Base-by-base conservation (phyloP, 768 basidiomycete species). In the Hygrocybe punicea region DNA sequence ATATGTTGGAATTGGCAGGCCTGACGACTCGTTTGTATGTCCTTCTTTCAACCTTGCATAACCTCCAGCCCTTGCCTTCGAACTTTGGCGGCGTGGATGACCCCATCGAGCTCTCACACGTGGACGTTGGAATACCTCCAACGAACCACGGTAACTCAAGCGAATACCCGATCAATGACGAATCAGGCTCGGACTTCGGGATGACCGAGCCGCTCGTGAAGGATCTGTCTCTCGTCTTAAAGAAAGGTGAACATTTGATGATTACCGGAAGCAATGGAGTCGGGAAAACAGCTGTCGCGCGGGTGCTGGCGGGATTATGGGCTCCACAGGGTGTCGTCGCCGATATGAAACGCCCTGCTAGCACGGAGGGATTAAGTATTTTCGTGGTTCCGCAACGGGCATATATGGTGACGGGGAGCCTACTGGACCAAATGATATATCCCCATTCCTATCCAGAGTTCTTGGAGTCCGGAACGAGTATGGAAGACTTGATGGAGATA, bases 381-480 rank as follows among this genome's bases (percentile, higher is more conserved):
- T 86, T 91, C 59, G 84, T 97, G 55, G 81, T 98, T 2, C 96
- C 96, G 4, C 96, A 98, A 71, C 78, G 95, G 13, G 86, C 93
- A 21, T 98, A 98, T 70, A 91, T 98, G 83, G 87, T 89, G 25
- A 79, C 84, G 0, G 96, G 96, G 0, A 87, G 85, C 60, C 73
- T 98, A 45, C 74, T 96, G 14, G 94, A 97, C 63, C 96, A 98
- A 78, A 83, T 96, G 25, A 94, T 96, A 58, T 98, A 97, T 69
- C 93, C 94, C 6, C 85, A 94, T 69, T 84, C 87, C 40, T 93
- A 87, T 72, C 82, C 84, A 24, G 83, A 91, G 62, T 93, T 83
- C 68, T 69, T 80, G 62, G 75, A 76, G 58, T 75, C 74, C 6
- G 89, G 83, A 4, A 76, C 78, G 60, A 89, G 85, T 3, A 75